Evolutionary conservation across 108 stramenopile genomes (phyloP).

Genomic region (Pinguiococcus pyrenoidosus): DNA sequence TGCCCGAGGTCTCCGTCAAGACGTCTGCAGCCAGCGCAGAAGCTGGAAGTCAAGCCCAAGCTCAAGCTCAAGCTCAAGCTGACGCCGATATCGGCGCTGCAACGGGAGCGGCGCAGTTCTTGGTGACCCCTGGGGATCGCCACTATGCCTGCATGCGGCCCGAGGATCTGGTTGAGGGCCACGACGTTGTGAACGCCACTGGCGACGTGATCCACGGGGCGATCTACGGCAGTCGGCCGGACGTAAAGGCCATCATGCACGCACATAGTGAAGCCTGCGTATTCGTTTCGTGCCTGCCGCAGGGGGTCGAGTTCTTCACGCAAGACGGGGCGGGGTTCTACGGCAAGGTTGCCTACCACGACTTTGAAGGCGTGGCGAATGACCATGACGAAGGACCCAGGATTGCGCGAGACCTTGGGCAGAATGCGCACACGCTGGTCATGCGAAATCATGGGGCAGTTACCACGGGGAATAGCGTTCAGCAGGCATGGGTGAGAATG

Average conservation of each 20-base stretch:
- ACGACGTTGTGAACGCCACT: slow-evolving; percentile 42
- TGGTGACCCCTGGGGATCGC: slow-evolving; percentile 45
- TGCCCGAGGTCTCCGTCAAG: too few relatives aligned
- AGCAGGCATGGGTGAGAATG: slow-evolving; percentile 49
- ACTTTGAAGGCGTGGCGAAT: slow-evolving; percentile 45
- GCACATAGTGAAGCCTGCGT: slow-evolving; percentile 46
- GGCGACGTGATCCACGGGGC: slow-evolving; percentile 55
- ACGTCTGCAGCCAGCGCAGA: too few relatives aligned
- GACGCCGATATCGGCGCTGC: too few relatives aligned
- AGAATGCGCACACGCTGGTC: slow-evolving; percentile 36
- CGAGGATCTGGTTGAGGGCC: slow-evolving; percentile 39
- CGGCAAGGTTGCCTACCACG: slow-evolving; percentile 38
- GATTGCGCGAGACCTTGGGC: slow-evolving; percentile 28
- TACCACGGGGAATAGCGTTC: slow-evolving; percentile 34
- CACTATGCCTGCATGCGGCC: slow-evolving; percentile 43
- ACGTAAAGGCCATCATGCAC: slow-evolving; percentile 51
- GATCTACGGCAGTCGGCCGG: slow-evolving; percentile 36
- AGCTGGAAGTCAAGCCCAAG: too few relatives aligned
- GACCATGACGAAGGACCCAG: slow-evolving; percentile 38
- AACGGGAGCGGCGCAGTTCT: slow-evolving; percentile 32
- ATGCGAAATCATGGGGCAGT: slow-evolving; percentile 52
- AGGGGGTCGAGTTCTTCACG: slow-evolving; percentile 40
- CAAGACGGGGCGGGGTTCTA: slow-evolving; percentile 47
- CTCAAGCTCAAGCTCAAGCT: too few relatives aligned
- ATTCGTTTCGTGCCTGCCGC: slow-evolving; percentile 47